Evolutionary conservation across 768 basidiomycete species (phyloP).

Genomic region (Amanita muscaria): DNA sequence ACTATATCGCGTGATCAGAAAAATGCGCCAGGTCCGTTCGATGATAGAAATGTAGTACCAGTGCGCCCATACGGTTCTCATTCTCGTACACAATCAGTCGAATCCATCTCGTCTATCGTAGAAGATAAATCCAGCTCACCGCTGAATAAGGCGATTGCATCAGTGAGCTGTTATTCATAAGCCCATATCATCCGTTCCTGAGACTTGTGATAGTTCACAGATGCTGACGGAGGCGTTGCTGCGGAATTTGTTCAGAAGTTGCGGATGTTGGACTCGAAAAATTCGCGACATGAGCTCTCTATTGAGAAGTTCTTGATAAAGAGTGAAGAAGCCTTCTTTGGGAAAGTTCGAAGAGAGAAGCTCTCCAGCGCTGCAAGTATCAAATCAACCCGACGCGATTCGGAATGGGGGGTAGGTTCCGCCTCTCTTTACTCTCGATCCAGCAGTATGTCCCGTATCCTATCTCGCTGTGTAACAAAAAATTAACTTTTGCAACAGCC

Average conservation of each 20-base stretch:
- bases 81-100: conserved; percentile 76
- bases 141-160: conserved; percentile 87
- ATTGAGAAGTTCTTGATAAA: conserved; percentile 88
- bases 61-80: conserved; percentile 71
- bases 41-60: conserved; percentile 54
- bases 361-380: conserved; percentile 75
- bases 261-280: conserved; percentile 68
- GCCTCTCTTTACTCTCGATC: conserved; percentile 65
- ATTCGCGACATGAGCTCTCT: conserved; percentile 85
- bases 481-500: conserved; percentile 19
- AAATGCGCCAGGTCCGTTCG: conserved; percentile 79
- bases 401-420: conserved; percentile 68
- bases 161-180: conserved; percentile 39
- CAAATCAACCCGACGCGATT: conserved; percentile 71
- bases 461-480: background rate
- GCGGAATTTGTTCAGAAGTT: conserved; percentile 83
- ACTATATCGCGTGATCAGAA: conserved; percentile 75
- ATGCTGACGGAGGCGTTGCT: conserved; percentile 87
- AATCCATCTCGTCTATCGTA: conserved; percentile 85
- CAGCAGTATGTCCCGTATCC: conserved; percentile 44
- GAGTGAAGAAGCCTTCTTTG: conserved; percentile 91
- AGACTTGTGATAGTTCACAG: conserved; percentile 60
- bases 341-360: conserved; percentile 83
- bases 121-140: conserved; percentile 89
- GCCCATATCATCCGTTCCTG: background rate